phyloP scores from a whole-genome alignment of 371 early-diverging fungal genomes.

The Mucor irregularis region DNA sequence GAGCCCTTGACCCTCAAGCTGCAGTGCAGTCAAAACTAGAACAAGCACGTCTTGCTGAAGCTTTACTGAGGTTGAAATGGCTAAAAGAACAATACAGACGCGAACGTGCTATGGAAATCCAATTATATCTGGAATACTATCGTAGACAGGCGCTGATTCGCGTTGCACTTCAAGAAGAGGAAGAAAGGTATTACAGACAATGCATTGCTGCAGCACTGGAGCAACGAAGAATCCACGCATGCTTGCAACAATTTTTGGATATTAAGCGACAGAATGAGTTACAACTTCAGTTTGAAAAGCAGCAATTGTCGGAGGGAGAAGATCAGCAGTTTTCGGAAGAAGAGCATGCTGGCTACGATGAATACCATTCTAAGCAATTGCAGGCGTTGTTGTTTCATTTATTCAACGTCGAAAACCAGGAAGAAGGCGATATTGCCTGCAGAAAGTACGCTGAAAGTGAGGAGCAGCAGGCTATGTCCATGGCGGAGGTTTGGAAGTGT shows the following conservation, averaged over 20 bases:
- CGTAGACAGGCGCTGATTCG: constrained; percentile 25
- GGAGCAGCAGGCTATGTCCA: background rate
- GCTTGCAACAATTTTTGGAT: constrained; percentile 13
- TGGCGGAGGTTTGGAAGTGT: constrained; percentile 20
- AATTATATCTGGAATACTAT: constrained; percentile 24
- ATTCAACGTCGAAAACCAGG: constrained; percentile 5
- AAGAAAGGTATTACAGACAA: constrained; percentile 30
- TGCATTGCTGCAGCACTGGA: constrained; percentile 31
- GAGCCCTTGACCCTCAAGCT: constrained; percentile 3
- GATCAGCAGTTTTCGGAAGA: background rate
- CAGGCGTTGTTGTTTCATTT: constrained; percentile 12
- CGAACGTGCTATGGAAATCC: constrained; percentile 22
- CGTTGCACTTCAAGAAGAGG: constrained; percentile 19
- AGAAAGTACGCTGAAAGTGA: background rate
- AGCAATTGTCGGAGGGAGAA: background rate
- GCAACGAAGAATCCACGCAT: constrained; percentile 5
- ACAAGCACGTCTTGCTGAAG: constrained; percentile 21
- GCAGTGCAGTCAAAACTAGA: constrained; percentile 12
- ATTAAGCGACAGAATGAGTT: constrained; percentile 4
- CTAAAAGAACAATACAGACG: constrained; percentile 23
- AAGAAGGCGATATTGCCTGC: background rate
- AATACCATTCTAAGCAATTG: constrained; percentile 19
- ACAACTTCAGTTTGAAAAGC: background rate
- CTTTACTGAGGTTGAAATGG: constrained; percentile 6
- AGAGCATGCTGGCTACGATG: constrained; percentile 5